A percentile compares a stretch with the other conserved stretches of the same genome.
Conservation (phyloP, 1,284 basidiomycete species). For the Coniophora puteana region DNA sequence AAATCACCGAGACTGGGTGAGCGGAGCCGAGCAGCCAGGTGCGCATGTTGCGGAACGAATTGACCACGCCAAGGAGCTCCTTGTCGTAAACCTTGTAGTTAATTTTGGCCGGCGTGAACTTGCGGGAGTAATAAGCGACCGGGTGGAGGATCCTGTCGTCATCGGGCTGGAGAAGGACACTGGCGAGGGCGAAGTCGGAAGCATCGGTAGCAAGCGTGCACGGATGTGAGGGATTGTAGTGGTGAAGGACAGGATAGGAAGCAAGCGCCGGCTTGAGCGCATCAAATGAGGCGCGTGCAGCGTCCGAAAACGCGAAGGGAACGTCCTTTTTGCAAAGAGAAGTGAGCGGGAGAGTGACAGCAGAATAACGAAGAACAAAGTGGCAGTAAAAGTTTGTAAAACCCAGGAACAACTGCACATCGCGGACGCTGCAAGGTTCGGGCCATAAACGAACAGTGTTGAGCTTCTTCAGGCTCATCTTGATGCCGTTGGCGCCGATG, state of each 20-base stretch:
- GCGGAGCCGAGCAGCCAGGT: conserved; percentile 9
- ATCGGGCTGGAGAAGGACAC: conserved; percentile 22
- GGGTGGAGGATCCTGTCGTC: conserved; percentile 23
- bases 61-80: conserved; percentile 33
- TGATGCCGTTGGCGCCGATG: neutral
- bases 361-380: conserved; percentile 12
- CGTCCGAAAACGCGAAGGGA: conserved; percentile 17
- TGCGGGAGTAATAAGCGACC: conserved; percentile 22
- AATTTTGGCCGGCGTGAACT: conserved; percentile 29
- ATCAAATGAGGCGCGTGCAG: conserved; percentile 22
- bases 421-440: conserved; percentile 11
- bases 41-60: conserved; percentile 18
- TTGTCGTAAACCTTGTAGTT: conserved; percentile 36
- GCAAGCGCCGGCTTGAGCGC: conserved; percentile 30
- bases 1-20: conserved; percentile 7
- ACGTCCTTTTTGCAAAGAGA: conserved; percentile 16
- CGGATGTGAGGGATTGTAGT: conserved; percentile 32
- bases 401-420: too few species aligned
- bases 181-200: conserved; percentile 31
- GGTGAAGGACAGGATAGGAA: conserved; percentile 31
- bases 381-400: neutral
- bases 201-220: conserved; percentile 30
- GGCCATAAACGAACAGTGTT: conserved; percentile 8
- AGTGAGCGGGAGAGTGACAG: conserved; percentile 23
- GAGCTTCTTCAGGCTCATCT: too few species aligned